A percentile compares a stretch with the other conserved stretches of the same genome.
Evolutionary conservation across 2,329 filamentous ascomycete species (phyloP).

Genomic region (Colletotrichum tofieldiae): DNA sequence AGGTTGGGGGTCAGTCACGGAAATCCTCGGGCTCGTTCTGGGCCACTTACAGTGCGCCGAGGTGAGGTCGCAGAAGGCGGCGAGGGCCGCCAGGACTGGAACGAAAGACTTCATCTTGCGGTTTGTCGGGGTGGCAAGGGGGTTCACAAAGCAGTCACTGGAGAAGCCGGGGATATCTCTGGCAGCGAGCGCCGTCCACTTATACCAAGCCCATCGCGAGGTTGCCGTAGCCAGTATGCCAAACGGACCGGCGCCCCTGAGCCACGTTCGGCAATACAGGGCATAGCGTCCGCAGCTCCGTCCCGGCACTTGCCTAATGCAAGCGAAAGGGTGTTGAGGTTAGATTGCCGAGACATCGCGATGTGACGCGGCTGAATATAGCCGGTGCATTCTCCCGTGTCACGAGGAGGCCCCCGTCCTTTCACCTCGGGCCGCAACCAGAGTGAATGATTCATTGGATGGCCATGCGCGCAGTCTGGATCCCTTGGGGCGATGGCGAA

Average conservation of each 20-base stretch:
- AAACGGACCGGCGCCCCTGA: neutral
- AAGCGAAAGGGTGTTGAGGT: constrained; percentile 4
- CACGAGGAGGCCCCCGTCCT: neutral
- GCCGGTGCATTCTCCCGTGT: constrained; percentile 23
- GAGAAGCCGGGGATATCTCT: neutral
- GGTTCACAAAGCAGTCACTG: neutral
- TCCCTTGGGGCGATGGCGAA: neutral
- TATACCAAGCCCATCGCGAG: neutral
- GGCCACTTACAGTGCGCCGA: constrained; percentile 35
- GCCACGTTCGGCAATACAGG: neutral
- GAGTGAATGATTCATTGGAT: neutral
- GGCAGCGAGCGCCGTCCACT: neutral
- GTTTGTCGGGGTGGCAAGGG: neutral
- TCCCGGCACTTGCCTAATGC: constrained; percentile 15
- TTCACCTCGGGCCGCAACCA: neutral
- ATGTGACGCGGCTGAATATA: constrained; percentile 25
- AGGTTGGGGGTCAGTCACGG: neutral
- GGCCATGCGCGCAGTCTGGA: neutral
- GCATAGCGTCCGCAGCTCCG: neutral
- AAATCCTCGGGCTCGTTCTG: neutral
- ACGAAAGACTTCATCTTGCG: constrained; percentile 17
- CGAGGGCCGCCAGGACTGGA: constrained; percentile 16
- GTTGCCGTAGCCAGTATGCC: neutral
- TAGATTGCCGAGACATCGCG: constrained; percentile 24
- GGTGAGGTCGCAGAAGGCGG: constrained; percentile 6